Evolutionary conservation across 2,329 filamentous ascomycete genomes (phyloP).

Genomic region (Penicillium hordei): DNA sequence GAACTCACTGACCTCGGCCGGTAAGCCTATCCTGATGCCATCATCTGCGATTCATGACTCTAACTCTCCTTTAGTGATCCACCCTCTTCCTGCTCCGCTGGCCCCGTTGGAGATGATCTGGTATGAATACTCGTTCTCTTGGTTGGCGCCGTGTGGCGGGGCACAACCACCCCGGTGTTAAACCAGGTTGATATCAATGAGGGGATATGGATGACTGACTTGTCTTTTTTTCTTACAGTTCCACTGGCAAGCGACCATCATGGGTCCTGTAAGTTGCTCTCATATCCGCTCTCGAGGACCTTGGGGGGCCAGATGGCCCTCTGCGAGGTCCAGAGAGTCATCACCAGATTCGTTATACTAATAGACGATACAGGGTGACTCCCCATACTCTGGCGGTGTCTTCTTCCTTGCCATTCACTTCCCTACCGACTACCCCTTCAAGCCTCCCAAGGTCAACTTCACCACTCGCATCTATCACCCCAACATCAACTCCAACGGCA

Average conservation of each 20-base stretch:
- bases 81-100: conserved; percentile 97
- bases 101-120: conserved; percentile 94
- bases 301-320: background rate
- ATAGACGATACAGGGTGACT: conserved; percentile 68
- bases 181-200: conserved; percentile 6
- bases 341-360: conserved; percentile 27
- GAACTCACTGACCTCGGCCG: conserved; percentile 54
- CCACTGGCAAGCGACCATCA: conserved; percentile 99
- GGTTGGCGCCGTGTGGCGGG: conserved; percentile 24
- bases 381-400: conserved; percentile 95
- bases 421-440: conserved; percentile 99
- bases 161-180: conserved; percentile 11
- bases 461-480: conserved; percentile 99
- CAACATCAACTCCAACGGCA: conserved; percentile 99
- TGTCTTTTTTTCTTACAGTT: conserved; percentile 61
- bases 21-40: conserved; percentile 36
- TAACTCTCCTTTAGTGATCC: conserved; percentile 69
- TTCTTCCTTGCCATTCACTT: conserved; percentile 99
- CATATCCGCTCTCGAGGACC: background rate
- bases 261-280: conserved; percentile 83
- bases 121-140: conserved; percentile 57
- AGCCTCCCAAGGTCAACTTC: conserved; percentile 99
- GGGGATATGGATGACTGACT: conserved; percentile 26
- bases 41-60: conserved; percentile 23
- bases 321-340: background rate